Evolutionary conservation across 148 eudicot genomes (phyloP), one percentile per base, ranked within the genome.

Genomic region (Simmondsia chinensis): DNA sequence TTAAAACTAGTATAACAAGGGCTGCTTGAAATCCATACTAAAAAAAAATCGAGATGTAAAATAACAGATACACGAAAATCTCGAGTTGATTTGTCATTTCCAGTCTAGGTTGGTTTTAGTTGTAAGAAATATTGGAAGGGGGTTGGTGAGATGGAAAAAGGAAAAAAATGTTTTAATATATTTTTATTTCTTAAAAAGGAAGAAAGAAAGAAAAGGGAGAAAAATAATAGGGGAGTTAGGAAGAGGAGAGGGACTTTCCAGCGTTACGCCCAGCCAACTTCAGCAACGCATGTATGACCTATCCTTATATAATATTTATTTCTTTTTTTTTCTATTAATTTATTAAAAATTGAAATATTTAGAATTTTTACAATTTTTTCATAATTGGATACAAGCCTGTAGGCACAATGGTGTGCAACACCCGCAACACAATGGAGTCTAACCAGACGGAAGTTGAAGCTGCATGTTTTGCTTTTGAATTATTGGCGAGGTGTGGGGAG

Each of bases 181-280:
- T 5, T 28, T 5, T 28, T 33, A 17, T 20, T 6, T 20, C 15
- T 15, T 53, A 42, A 3, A 62, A 55, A 39, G 0, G 17, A 26
- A 33, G 43, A 26, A 10, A 7, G 16, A 33, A 15, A 21, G 10
- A 33, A 4, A 44, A 19, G 15, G 42, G 41, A 27, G 19, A 38
- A n/a, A 52, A 28, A 36, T 41, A 63, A 59, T 22, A 57, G 48
- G 13, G 18, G 22, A 52, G 59, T 65, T 69, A 46, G 74, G 74
- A 69, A 57, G 32, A 64, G 39, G 73, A 69, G 48, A 63, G 43
- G 29, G 73, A 69, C 73, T 57, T 69, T 69, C 60, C 53, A 52
- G 43, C 73, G 46, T 68, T 35, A 36, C 50, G n/a, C n/a, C n/a
- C n/a, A n/a, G n/a, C n/a, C n/a, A n/a, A n/a, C n/a, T n/a, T n/a